These are phyloP conservation scores for Erodium trifolium DNA, from an alignment of 441 rosid species.

Conservation along the genomic window DNA sequence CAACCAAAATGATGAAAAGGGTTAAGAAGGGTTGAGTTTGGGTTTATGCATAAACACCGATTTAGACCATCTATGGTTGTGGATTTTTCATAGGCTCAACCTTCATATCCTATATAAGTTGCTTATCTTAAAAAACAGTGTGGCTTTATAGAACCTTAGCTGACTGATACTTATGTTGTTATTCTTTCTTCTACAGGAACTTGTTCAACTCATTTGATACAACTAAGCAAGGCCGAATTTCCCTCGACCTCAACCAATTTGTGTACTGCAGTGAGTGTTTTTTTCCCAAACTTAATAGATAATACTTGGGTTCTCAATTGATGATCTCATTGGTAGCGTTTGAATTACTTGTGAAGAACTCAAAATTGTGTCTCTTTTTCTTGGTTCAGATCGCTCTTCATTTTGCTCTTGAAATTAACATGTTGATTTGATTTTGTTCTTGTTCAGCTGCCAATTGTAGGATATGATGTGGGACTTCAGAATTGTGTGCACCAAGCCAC, in stretches of 20 bases:
- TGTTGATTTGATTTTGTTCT: slow-evolving; percentile 3
- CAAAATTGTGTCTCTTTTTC: too few species aligned
- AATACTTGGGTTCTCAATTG: too few species aligned
- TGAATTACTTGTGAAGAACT: too few species aligned
- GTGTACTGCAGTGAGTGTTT: slow-evolving; percentile 52
- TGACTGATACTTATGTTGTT: not conserved
- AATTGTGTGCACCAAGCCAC: not conserved
- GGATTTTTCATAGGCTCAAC: too few species aligned
- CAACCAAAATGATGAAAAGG: too few species aligned
- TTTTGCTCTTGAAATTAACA: not conserved
- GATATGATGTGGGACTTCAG: slow-evolving; percentile 33
- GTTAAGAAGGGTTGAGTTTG: too few species aligned
- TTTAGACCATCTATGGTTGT: too few species aligned
- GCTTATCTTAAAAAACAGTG: not conserved
- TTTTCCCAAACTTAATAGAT: too few species aligned
- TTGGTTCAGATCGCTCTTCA: not conserved
- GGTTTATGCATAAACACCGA: too few species aligned
- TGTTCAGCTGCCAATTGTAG: slow-evolving; percentile 61
- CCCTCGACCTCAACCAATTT: slow-evolving; percentile 59
- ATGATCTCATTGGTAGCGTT: too few species aligned
- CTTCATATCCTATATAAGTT: not conserved
- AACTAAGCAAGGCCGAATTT: slow-evolving; percentile 57
- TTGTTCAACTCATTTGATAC: slow-evolving; percentile 58
- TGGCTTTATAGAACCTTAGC: too few species aligned
- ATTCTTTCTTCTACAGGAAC: slow-evolving; percentile 32